A percentile compares a stretch with the other conserved stretches of the same genome.
phyloP scores from a whole-genome alignment of 2,329 filamentous ascomycete species.

The Penicillium sp. region DNA sequence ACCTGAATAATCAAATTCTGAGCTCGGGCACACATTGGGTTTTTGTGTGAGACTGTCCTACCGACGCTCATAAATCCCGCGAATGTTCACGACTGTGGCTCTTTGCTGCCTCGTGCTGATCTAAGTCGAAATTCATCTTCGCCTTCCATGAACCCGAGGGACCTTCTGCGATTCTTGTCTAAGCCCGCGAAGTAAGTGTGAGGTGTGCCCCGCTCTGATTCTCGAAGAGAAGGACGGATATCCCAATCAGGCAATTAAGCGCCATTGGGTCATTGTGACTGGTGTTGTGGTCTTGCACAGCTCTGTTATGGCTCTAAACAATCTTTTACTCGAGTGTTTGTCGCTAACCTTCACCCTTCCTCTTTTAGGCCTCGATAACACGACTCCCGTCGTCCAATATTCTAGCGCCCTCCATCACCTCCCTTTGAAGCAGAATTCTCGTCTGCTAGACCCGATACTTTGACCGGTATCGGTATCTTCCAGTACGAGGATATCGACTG shows the following conservation, averaged over 20 bases:
- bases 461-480: constrained; percentile 76
- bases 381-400: constrained; percentile 28
- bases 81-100: constrained; percentile 36
- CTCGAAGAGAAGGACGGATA: neutral
- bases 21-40: constrained; percentile 22
- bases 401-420: constrained; percentile 15
- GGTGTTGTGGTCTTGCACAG: neutral
- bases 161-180: constrained; percentile 87
- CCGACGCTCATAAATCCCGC: constrained; percentile 18
- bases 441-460: constrained; percentile 84
- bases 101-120: constrained; percentile 34
- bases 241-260: neutral
- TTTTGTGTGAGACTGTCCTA: constrained; percentile 16
- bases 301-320: neutral
- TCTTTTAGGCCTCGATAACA: constrained; percentile 61
- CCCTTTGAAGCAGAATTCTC: constrained; percentile 57
- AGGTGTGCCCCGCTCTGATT: constrained; percentile 4
- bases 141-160: constrained; percentile 83
- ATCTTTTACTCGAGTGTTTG: neutral
- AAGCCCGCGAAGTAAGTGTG: constrained; percentile 82
- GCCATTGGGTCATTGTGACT: constrained; percentile 1
- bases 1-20: constrained; percentile 15
- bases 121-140: constrained; percentile 32
- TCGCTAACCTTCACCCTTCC: constrained; percentile 19
- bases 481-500: constrained; percentile 57